phyloP scores from a whole-genome alignment of 1,284 basidiomycete species.

The Malassezia equina region DNA sequence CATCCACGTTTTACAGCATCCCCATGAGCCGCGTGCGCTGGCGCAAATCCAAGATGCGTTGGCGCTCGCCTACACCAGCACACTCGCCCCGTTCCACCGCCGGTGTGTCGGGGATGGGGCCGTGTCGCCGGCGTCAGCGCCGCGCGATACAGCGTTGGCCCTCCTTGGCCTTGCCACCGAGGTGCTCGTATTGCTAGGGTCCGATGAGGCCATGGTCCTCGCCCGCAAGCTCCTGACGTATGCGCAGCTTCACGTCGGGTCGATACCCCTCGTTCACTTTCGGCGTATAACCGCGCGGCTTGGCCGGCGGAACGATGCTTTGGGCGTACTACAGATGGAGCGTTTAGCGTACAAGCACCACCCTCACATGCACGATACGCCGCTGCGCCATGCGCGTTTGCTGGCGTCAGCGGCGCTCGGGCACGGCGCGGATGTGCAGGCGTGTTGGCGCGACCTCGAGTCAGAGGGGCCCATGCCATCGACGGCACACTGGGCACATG shows the following conservation, averaged over 20 bases:
- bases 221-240: slow-evolving; percentile 14
- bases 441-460: neutral
- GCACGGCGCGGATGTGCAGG: neutral
- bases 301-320: neutral
- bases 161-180: slow-evolving; percentile 12
- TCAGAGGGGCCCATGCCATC: neutral
- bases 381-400: slow-evolving; percentile 1
- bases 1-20: neutral
- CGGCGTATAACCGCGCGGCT: slow-evolving; percentile 8
- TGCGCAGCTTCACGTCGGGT: slow-evolving; percentile 12
- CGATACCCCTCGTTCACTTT: slow-evolving; percentile 1
- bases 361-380: neutral
- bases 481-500: neutral
- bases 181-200: neutral
- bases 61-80: slow-evolving; percentile 10
- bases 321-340: slow-evolving; percentile 4
- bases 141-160: neutral
- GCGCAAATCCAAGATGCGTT: slow-evolving; percentile 3
- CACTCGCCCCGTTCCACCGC: neutral
- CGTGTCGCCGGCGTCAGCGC: neutral
- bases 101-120: neutral
- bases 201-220: neutral
- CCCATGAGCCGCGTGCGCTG: neutral
- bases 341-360: slow-evolving; percentile 7
- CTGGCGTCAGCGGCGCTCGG: neutral